A percentile compares a stretch with the other conserved stretches of the same genome.
phyloP scores from a whole-genome alignment of 2,329 filamentous ascomycete species.

The Alternaria sp. region DNA sequence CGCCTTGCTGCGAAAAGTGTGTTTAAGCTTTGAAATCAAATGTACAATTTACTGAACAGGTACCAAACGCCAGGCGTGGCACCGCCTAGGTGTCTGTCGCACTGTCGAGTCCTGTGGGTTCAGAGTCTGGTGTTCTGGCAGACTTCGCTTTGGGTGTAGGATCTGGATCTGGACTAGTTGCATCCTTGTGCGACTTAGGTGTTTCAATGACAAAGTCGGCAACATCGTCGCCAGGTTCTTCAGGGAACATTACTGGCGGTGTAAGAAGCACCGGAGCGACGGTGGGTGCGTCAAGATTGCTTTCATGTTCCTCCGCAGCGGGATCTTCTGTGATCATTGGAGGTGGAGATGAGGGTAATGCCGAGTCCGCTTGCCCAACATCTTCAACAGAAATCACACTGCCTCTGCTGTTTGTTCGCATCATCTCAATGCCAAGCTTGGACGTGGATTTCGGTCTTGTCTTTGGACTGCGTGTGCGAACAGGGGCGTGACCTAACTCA shows the following conservation, averaged over 20 bases:
- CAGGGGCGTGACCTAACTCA: slow-evolving; percentile 72
- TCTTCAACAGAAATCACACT: slow-evolving; percentile 68
- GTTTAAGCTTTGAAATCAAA: slow-evolving; percentile 20
- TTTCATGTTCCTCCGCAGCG: slow-evolving; percentile 45
- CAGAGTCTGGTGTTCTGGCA: slow-evolving; percentile 9
- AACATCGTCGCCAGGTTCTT: slow-evolving; percentile 48
- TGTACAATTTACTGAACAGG: slow-evolving; percentile 13
- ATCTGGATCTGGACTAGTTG: slow-evolving; percentile 51
- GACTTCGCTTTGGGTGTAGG: slow-evolving; percentile 49
- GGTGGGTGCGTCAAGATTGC: slow-evolving; percentile 33
- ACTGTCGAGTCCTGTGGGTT: slow-evolving; percentile 7
- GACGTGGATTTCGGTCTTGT: slow-evolving; percentile 64
- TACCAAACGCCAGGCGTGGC: neutral
- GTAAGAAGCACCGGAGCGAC: slow-evolving; percentile 54
- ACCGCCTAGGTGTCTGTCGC: slow-evolving; percentile 8
- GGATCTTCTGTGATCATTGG: slow-evolving; percentile 54
- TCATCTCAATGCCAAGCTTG: slow-evolving; percentile 96
- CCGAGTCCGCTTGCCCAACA: slow-evolving; percentile 45
- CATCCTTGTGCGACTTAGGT: slow-evolving; percentile 45
- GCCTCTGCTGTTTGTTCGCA: slow-evolving; percentile 94
- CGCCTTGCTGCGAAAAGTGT: slow-evolving; percentile 40
- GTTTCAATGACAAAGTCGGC: slow-evolving; percentile 54
- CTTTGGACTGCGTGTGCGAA: slow-evolving; percentile 61
- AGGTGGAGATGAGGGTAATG: slow-evolving; percentile 50
- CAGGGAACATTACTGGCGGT: slow-evolving; percentile 62